Evolutionary conservation across 768 basidiomycete genomes (phyloP).

Genomic region (Trametes cubensis): DNA sequence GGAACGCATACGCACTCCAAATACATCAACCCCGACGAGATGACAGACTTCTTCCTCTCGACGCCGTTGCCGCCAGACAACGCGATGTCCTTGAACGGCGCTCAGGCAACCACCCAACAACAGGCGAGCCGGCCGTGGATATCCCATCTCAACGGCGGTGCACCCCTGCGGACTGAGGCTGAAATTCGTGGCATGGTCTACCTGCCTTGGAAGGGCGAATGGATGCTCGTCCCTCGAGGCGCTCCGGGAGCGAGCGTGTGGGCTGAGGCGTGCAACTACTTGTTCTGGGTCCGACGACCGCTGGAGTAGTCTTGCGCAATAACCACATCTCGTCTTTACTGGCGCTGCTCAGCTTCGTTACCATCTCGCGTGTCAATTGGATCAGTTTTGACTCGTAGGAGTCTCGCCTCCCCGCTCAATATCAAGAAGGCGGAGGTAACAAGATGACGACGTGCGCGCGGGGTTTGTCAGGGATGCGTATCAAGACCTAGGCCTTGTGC

Average conservation of each 20-base stretch:
- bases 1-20: conserved; percentile 95
- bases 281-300: conserved; percentile 88
- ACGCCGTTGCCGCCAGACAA: conserved; percentile 28
- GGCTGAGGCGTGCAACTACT: conserved; percentile 68
- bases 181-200: conserved; percentile 83
- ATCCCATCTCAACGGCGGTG: conserved; percentile 48
- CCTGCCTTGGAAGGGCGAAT: conserved; percentile 67
- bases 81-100: not conserved
- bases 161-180: conserved; percentile 65
- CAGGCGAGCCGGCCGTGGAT: conserved; percentile 54
- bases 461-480: too few species aligned
- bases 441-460: too few species aligned
- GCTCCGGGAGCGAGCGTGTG: conserved; percentile 39
- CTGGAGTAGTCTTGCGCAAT: conserved; percentile 12
- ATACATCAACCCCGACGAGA: conserved; percentile 84
- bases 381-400: too few species aligned
- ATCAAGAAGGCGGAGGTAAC: too few species aligned
- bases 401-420: too few species aligned
- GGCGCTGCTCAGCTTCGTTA: not conserved
- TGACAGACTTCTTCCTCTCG: conserved; percentile 75
- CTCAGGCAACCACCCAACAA: not conserved
- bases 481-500: too few species aligned
- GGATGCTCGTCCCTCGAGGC: conserved; percentile 67
- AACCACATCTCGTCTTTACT: too few species aligned
- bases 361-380: too few species aligned